These are phyloP conservation scores for Quercus robur DNA, from an alignment of 306 rosid species.

Conservation along the genomic window DNA sequence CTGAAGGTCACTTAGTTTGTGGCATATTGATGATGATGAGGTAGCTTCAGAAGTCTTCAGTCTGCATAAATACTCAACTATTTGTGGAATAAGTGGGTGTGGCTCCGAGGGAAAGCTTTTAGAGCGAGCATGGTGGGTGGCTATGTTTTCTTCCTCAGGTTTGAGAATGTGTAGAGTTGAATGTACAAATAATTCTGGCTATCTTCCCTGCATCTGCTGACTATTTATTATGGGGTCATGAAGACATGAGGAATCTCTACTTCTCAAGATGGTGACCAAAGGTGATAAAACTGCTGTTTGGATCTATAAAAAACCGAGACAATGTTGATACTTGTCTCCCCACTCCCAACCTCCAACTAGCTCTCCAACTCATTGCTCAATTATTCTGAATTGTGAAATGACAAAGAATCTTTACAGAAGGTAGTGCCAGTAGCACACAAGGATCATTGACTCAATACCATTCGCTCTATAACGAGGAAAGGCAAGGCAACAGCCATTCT, in stretches of 20 bases:
- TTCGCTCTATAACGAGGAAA: not conserved
- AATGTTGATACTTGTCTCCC: not conserved
- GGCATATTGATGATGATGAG: conserved; percentile 12
- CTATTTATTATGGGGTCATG: not conserved
- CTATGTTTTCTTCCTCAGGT: not conserved
- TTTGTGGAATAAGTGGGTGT: not conserved
- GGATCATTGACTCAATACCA: not conserved
- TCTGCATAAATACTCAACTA: conserved; percentile 8
- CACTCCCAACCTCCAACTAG: not conserved
- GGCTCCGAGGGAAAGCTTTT: not conserved
- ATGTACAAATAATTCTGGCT: not conserved
- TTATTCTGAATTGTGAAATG: not conserved
- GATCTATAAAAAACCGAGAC: not conserved
- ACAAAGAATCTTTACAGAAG: not conserved
- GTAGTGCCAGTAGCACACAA: not conserved
- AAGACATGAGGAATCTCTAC: not conserved
- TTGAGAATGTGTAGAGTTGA: not conserved
- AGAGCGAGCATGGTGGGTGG: not conserved
- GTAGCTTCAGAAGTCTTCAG: conserved; percentile 15
- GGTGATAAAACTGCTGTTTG: not conserved
- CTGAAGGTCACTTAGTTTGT: conserved; percentile 26
- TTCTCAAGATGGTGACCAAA: not conserved
- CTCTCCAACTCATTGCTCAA: not conserved
- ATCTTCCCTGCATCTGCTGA: not conserved
- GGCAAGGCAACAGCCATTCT: too few species aligned